A percentile compares a stretch with the other conserved stretches of the same genome.
Conservation (phyloP, 768 basidiomycete species). For the Agrocybe chaxingu region DNA sequence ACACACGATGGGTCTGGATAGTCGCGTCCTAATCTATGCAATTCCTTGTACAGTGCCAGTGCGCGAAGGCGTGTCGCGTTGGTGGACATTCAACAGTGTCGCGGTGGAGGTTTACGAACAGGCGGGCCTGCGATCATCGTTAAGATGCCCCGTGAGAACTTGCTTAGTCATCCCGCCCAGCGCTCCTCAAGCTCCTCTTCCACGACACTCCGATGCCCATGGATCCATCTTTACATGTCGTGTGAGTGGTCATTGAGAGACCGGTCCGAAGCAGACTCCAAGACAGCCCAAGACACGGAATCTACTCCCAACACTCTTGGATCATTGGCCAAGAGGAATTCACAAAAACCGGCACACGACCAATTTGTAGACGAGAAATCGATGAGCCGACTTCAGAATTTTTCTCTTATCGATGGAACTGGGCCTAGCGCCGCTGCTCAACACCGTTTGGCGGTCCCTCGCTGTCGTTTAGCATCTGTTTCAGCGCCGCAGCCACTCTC, state of each 20-base stretch:
- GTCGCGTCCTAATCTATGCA: constrained; percentile 75
- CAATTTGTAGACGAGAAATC: neutral
- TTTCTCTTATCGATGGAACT: too few relatives aligned
- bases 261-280: too few relatives aligned
- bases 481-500: too few relatives aligned
- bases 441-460: too few relatives aligned
- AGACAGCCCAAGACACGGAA: too few relatives aligned
- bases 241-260: too few relatives aligned
- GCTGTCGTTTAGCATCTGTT: too few relatives aligned
- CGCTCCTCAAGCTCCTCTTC: neutral
- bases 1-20: constrained; percentile 81
- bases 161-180: constrained; percentile 3
- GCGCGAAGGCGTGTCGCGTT: constrained; percentile 58
- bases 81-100: constrained; percentile 37
- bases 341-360: constrained; percentile 1
- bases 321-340: neutral
- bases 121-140: too few relatives aligned
- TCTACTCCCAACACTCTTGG: too few relatives aligned
- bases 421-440: too few relatives aligned
- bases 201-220: too few relatives aligned
- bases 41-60: constrained; percentile 76
- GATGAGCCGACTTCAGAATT: neutral
- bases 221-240: too few relatives aligned
- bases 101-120: neutral
- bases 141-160: constrained; percentile 8